Base-by-base conservation (phyloP, 768 basidiomycete species). In the Mycena rebaudengoi region DNA sequence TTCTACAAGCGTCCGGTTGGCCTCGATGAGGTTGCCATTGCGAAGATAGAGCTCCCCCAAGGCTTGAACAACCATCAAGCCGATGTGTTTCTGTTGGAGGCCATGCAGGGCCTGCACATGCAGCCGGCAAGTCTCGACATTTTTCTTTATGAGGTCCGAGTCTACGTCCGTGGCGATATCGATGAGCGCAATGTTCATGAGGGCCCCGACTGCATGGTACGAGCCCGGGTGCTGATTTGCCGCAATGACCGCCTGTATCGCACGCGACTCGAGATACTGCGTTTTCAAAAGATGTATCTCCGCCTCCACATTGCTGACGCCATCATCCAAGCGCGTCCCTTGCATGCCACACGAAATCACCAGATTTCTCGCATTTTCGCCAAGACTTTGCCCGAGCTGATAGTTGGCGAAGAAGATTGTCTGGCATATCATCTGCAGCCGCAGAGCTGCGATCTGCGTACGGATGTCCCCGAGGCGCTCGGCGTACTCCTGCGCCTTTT, bases 241-340 rank as follows among this genome's bases (percentile, higher is more conserved):
- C 29, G 55, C 11, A 26, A 14, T 62, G 5, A 14, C 16, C 7
- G 20, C 18, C 12, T 41, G 26, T 16, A 60, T 25, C 8, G 28
- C 7, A 28, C 52, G 52, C 7, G 60, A 50, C 18, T 53, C 60
- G 4, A 16, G 25, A 26, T 62, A 62, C 20, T 62, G 51, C 2
- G 51, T 62, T 53, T 62, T 55, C 16, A 62, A 45, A 3, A 39
- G 10, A 32, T 62, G 51, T 23, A 62, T 16, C 39, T 54, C 60
- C 3, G 60, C 44, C 21, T 54, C 20, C 3, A 35, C 52, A 35
- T 54, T 37, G 43, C 44, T 13, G 12, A 54, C 43, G 5, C 23
- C 10, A 12, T 29, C 21, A 12, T 35, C 58, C 16, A 35, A 18
- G 28, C 37, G 40, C 37, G 51, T 25, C 48, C 14, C 35, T 26